Evolutionary conservation across 352 stramenopile genomes (phyloP).

Genomic region (Globisporangium echinulatum): DNA sequence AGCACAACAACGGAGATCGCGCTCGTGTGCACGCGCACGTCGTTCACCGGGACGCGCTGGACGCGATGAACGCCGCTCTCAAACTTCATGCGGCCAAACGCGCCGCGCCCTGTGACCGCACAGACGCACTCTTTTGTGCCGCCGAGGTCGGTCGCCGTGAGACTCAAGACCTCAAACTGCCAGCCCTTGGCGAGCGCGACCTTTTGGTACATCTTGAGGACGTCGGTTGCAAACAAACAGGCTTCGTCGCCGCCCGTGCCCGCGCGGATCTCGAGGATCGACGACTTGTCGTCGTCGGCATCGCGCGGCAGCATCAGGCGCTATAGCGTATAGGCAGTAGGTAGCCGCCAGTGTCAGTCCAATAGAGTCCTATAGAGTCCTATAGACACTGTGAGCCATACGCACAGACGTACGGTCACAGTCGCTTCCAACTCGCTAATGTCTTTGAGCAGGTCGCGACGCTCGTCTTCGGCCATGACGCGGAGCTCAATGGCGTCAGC

Average conservation of each 20-base stretch:
- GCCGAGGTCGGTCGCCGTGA: slow-evolving; percentile 79
- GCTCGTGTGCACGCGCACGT: slow-evolving; percentile 96
- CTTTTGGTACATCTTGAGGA: slow-evolving; percentile 93
- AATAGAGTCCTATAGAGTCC: too few relatives aligned
- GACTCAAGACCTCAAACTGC: slow-evolving; percentile 88
- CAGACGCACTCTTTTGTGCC: slow-evolving; percentile 83
- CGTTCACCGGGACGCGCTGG: slow-evolving; percentile 95
- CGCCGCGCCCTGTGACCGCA: slow-evolving; percentile 58
- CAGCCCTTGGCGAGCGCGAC: slow-evolving; percentile 79
- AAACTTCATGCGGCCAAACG: slow-evolving; percentile 98
- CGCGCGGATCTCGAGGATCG: slow-evolving; percentile 95
- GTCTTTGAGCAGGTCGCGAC: slow-evolving; percentile 44
- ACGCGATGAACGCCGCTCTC: slow-evolving; percentile 97
- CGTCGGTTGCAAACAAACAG: slow-evolving; percentile 92
- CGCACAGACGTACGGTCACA: slow-evolving; percentile 32
- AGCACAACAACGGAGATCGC: slow-evolving; percentile 97
- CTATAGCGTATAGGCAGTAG: slow-evolving; percentile 11
- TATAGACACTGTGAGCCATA: background rate
- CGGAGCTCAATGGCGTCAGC: slow-evolving; percentile 56
- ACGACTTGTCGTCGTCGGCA: slow-evolving; percentile 92
- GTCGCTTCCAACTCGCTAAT: slow-evolving; percentile 51
- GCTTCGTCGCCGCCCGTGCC: slow-evolving; percentile 96
- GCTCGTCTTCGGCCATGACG: slow-evolving; percentile 70
- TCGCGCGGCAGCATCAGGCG: slow-evolving; percentile 76
- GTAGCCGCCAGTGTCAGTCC: too few relatives aligned